phyloP scores from a whole-genome alignment of 2,329 filamentous ascomycete species.

The Colletotrichum nymphaeae region DNA sequence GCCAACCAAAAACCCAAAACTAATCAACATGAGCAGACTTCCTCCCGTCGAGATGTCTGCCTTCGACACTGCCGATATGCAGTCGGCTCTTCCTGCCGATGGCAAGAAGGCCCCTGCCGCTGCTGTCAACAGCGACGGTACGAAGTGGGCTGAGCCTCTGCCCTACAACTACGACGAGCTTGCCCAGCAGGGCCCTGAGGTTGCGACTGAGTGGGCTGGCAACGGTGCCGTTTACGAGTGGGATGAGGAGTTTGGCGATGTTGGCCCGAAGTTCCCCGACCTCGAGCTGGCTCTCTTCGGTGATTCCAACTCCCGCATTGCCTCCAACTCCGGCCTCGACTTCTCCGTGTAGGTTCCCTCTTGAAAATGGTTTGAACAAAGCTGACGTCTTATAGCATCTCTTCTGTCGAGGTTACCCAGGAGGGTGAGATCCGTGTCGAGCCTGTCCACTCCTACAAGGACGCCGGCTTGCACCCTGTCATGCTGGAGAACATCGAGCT shows the following conservation, averaged over 20 bases:
- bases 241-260: conserved; percentile 86
- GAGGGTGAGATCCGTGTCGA: conserved; percentile 65
- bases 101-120: conserved; percentile 41
- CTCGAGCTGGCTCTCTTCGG: conserved; percentile 85
- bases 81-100: conserved; percentile 45
- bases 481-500: conserved; percentile 83
- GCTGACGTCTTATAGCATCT: conserved; percentile 58
- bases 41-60: conserved; percentile 10
- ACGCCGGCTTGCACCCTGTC: conserved; percentile 86
- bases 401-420: conserved; percentile 65
- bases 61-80: conserved; percentile 38
- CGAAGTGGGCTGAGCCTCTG: conserved; percentile 59
- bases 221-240: conserved; percentile 82
- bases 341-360: conserved; percentile 67
- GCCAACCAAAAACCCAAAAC: not conserved
- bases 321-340: conserved; percentile 64
- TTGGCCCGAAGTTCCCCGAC: conserved; percentile 77
- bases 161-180: conserved; percentile 61
- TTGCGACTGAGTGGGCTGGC: conserved; percentile 56
- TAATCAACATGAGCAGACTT: not conserved
- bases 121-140: conserved; percentile 24
- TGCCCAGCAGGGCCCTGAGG: conserved; percentile 34
- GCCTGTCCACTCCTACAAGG: conserved; percentile 70
- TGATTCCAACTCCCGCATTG: conserved; percentile 58
- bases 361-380: conserved; percentile 19